Percentiles rank a stretch among this genome's conserved stretches.
These are phyloP conservation scores for carrot (Daucus carota) DNA, from an alignment of 129 eudicot species.

Conservation along the genomic window DNA sequence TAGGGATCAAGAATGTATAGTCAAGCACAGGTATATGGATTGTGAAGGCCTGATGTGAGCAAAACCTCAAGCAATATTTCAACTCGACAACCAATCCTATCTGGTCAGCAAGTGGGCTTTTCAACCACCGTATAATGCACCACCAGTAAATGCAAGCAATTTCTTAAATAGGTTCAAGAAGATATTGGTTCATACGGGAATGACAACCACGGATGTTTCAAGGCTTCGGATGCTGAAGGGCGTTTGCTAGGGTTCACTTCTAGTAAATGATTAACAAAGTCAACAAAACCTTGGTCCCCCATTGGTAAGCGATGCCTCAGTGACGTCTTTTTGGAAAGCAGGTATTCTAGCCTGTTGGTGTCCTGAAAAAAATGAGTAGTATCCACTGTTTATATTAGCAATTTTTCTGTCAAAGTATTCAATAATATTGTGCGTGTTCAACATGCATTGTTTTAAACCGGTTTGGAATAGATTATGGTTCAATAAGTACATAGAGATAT, in stretches of 20 bases:
- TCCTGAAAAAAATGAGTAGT: constrained; percentile 43
- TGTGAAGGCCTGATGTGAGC: constrained; percentile 5
- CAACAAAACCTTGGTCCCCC: constrained; percentile 98
- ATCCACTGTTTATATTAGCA: constrained; percentile 4
- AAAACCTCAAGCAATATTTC: constrained; percentile 4
- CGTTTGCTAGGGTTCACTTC: constrained; percentile 84
- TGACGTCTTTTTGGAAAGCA: constrained; percentile 91
- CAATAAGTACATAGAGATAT: too few species aligned
- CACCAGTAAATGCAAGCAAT: constrained; percentile 7
- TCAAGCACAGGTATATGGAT: constrained; percentile 9
- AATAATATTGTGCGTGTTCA: neutral
- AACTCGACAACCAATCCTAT: neutral
- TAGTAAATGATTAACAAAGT: constrained; percentile 80
- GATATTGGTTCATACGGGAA: constrained; percentile 98
- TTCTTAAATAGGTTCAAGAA: constrained; percentile 40
- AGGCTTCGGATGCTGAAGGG: constrained; percentile 89
- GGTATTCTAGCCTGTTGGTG: constrained; percentile 71
- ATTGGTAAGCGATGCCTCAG: constrained; percentile 85
- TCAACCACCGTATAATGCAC: neutral
- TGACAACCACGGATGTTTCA: constrained; percentile 94
- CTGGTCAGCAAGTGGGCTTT: neutral
- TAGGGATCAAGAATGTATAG: neutral
- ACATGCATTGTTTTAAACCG: neutral
- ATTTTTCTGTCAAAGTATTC: neutral
- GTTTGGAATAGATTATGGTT: neutral